These are phyloP conservation scores for Lithocarpus polystachyus DNA, from an alignment of 306 rosid species.

Conservation along the genomic window DNA sequence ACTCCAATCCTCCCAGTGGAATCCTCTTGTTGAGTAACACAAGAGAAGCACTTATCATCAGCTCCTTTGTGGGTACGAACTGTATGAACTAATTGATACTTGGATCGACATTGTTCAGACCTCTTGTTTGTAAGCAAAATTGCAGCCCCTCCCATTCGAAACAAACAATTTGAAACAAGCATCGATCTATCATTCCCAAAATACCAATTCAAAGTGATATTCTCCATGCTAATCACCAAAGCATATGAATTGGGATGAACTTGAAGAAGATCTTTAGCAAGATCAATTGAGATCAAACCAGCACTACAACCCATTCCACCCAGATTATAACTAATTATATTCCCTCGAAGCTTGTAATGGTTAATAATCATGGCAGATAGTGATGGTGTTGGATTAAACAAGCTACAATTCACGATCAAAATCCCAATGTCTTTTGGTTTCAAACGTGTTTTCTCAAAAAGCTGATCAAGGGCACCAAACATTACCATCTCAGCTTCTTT, in stretches of 20 bases:
- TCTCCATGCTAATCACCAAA: slow-evolving; percentile 62
- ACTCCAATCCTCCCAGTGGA: slow-evolving; percentile 41
- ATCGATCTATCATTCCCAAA: slow-evolving; percentile 59
- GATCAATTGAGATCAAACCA: slow-evolving; percentile 61
- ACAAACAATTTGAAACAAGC: slow-evolving; percentile 66
- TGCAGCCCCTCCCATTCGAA: slow-evolving; percentile 69
- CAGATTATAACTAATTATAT: slow-evolving; percentile 48
- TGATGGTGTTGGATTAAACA: slow-evolving; percentile 68
- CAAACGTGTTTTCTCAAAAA: slow-evolving; percentile 42
- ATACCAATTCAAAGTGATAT: slow-evolving; percentile 68
- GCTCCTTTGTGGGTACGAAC: slow-evolving; percentile 64
- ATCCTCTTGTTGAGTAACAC: slow-evolving; percentile 56
- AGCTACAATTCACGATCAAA: slow-evolving; percentile 60
- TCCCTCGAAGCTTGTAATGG: slow-evolving; percentile 59
- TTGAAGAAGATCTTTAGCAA: slow-evolving; percentile 60
- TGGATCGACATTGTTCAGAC: slow-evolving; percentile 31
- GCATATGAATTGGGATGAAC: slow-evolving; percentile 61
- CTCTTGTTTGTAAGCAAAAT: slow-evolving; percentile 52
- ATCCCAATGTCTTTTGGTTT: slow-evolving; percentile 56
- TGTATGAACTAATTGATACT: slow-evolving; percentile 50
- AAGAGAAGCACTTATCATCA: slow-evolving; percentile 57
- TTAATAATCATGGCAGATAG: slow-evolving; percentile 56
- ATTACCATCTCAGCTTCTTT: slow-evolving; percentile 55
- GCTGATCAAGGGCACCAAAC: slow-evolving; percentile 63
- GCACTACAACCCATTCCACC: slow-evolving; percentile 79